These are phyloP conservation scores for Silene noctiflora DNA, from an alignment of 179 eudicot species.

Conservation along the genomic window DNA sequence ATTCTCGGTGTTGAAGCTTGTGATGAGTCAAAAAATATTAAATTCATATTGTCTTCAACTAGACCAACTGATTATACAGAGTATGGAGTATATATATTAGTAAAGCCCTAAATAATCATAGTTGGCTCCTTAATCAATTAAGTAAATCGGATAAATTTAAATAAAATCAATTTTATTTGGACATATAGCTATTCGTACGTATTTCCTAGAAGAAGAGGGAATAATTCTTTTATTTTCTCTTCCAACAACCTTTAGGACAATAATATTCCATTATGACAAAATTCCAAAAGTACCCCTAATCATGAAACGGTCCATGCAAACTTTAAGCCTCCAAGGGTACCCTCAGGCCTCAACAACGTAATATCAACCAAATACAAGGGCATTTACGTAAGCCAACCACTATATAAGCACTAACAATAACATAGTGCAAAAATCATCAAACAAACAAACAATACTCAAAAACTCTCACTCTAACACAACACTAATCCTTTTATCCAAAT, in stretches of 20 bases:
- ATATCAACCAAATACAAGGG: not conserved
- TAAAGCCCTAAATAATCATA: too few relatives aligned
- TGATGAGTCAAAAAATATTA: too few relatives aligned
- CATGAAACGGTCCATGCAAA: not conserved
- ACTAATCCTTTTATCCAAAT: too few relatives aligned
- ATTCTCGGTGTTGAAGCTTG: too few relatives aligned
- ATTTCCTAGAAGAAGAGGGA: conserved; percentile 1
- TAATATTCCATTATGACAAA: not conserved
- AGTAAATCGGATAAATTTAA: not conserved
- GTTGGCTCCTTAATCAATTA: too few relatives aligned
- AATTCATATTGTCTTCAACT: too few relatives aligned
- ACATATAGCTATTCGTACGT: too few relatives aligned
- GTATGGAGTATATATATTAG: too few relatives aligned
- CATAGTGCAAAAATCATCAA: conserved; percentile 2
- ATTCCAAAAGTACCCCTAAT: not conserved
- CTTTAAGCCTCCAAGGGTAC: not conserved
- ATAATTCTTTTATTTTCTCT: not conserved
- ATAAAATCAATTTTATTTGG: not conserved
- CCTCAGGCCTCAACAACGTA: not conserved
- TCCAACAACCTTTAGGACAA: not conserved
- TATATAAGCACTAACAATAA: not conserved
- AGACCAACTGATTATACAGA: too few relatives aligned
- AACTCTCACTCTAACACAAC: not conserved
- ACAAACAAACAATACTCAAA: not conserved
- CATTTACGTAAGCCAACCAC: not conserved